phyloP scores from a whole-genome alignment of 371 early-diverging fungal genomes.

The Lichtheimia corymbifera region DNA sequence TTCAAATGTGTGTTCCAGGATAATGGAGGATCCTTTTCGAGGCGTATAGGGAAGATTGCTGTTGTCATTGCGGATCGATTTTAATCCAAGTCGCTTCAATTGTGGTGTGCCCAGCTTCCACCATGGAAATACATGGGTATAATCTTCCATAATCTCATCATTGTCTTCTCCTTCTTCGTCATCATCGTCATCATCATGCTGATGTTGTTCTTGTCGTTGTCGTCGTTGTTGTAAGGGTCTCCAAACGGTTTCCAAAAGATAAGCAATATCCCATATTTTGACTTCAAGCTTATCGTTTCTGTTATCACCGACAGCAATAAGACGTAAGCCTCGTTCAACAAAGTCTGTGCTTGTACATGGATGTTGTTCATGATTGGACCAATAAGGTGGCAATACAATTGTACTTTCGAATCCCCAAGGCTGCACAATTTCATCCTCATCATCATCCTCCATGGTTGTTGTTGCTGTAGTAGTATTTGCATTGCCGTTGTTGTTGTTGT shows the following conservation, averaged over 20 bases:
- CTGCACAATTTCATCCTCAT: conserved; percentile 15
- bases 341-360: conserved; percentile 7
- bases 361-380: conserved; percentile 14
- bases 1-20: conserved; percentile 39
- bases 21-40: conserved; percentile 26
- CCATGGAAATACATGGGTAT: conserved; percentile 29
- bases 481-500: not conserved
- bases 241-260: conserved; percentile 29
- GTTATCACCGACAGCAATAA: conserved; percentile 39
- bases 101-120: conserved; percentile 32
- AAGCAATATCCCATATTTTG: conserved; percentile 49
- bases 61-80: conserved; percentile 19
- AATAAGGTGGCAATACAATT: conserved; percentile 37
- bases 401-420: conserved; percentile 51
- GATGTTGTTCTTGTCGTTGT: no score
- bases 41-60: conserved; percentile 36
- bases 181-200: no score
- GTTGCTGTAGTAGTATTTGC: not conserved
- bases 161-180: not conserved
- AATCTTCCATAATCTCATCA: conserved; percentile 5
- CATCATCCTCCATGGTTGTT: conserved; percentile 9
- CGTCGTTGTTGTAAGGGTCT: conserved; percentile 17
- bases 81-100: conserved; percentile 24
- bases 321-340: conserved; percentile 27
- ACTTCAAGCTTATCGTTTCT: conserved; percentile 35